Percentiles rank a stretch among this genome's conserved stretches.
Conservation (phyloP, 257 asterid species). For the Fraxinus pennsylvanica region DNA sequence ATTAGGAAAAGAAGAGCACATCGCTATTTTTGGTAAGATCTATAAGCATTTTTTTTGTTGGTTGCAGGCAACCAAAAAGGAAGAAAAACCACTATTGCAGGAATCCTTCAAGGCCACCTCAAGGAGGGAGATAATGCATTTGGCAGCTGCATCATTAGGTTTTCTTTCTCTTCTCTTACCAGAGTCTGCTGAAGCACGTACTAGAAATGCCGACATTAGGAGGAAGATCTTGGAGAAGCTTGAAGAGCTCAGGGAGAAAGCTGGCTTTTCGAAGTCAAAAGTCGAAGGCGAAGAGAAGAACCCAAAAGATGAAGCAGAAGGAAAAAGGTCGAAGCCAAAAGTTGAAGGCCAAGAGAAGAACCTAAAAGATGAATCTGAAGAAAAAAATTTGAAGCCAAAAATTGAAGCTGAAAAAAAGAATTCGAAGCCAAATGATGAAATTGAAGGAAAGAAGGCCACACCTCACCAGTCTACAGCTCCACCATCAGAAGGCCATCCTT, state of each 20-base stretch:
- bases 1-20: background rate
- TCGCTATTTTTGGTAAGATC: background rate
- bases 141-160: slow-evolving; percentile 48
- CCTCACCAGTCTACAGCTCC: slow-evolving; percentile 13
- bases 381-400: slow-evolving; percentile 8
- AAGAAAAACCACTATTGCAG: slow-evolving; percentile 26
- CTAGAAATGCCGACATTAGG: slow-evolving; percentile 47
- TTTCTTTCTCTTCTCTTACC: slow-evolving; percentile 39
- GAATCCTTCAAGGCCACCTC: slow-evolving; percentile 31
- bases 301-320: slow-evolving; percentile 28
- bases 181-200: slow-evolving; percentile 52
- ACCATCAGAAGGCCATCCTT: slow-evolving; percentile 27
- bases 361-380: slow-evolving; percentile 27
- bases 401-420: background rate
- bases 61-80: slow-evolving; percentile 38
- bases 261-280: slow-evolving; percentile 36
- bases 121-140: slow-evolving; percentile 49
- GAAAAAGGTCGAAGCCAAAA: slow-evolving; percentile 26
- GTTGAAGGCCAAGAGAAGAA: slow-evolving; percentile 36
- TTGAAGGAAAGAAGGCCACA: slow-evolving; percentile 7
- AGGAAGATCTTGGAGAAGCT: slow-evolving; percentile 48
- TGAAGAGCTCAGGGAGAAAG: slow-evolving; percentile 39
- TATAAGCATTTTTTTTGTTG: slow-evolving; percentile 7
- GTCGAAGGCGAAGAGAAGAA: slow-evolving; percentile 35
- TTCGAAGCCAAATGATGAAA: background rate